Evolutionary conservation across 2,329 filamentous ascomycete species (phyloP).

Genomic region (Beauveria scarabaeidicola): DNA sequence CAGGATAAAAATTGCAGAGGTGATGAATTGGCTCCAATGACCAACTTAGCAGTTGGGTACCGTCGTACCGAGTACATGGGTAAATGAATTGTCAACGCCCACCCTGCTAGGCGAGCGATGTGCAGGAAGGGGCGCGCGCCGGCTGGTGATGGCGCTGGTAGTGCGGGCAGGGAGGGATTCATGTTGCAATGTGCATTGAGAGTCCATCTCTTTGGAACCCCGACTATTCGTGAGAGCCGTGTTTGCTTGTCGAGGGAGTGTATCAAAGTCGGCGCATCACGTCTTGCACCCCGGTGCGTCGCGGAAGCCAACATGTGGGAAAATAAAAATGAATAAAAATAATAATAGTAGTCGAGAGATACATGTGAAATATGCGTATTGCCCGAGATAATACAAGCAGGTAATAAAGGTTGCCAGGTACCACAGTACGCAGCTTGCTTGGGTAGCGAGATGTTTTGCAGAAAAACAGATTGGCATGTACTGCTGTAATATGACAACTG

Average conservation of each 20-base stretch:
- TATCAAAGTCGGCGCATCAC: neutral
- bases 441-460: constrained; percentile 1
- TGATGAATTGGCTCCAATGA: no score
- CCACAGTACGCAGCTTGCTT: neutral
- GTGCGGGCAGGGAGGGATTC: neutral
- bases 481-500: neutral
- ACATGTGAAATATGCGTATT: no score
- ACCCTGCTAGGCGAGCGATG: no score
- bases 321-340: no score
- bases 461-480: neutral
- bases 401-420: no score
- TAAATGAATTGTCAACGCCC: no score
- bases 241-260: neutral
- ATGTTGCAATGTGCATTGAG: neutral
- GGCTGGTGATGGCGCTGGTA: no score
- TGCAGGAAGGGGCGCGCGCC: no score
- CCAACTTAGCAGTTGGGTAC: no score
- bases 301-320: neutral
- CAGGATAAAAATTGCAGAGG: neutral
- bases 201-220: neutral
- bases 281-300: neutral
- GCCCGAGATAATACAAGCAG: no score
- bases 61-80: no score
- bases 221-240: neutral
- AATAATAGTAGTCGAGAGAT: no score